Percentiles rank a stretch among this genome's conserved stretches.
These are phyloP conservation scores for Triadica sebifera DNA, from an alignment of 345 rosid genomes.

Conservation along the genomic window DNA sequence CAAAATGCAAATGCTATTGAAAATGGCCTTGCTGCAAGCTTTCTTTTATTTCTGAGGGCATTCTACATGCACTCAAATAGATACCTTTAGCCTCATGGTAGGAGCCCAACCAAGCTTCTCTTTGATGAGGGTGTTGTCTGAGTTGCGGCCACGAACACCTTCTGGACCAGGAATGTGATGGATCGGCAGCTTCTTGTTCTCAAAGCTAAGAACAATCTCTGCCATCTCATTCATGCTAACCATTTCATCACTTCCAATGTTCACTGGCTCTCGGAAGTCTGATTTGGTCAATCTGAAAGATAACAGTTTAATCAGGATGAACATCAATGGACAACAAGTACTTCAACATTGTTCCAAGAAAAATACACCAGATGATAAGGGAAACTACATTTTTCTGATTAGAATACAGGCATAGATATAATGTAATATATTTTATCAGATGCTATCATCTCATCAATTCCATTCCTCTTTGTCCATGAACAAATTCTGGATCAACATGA, in stretches of 20 bases:
- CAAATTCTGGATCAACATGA: not conserved
- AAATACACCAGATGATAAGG: not conserved
- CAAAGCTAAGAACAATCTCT: conserved; percentile 89
- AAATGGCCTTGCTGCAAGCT: not conserved
- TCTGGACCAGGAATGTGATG: conserved; percentile 99
- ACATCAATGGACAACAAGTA: not conserved
- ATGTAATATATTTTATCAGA: not conserved
- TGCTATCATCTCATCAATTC: not conserved
- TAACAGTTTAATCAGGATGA: not conserved
- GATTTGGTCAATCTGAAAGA: conserved; percentile 78
- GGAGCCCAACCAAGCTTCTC: conserved; percentile 99
- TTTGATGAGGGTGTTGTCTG: conserved; percentile 91
- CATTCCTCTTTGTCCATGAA: not conserved
- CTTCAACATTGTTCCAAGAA: not conserved
- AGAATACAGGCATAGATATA: not conserved
- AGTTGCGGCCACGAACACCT: conserved; percentile 99
- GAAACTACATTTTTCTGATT: not conserved
- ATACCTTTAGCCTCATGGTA: conserved; percentile 89
- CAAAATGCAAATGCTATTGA: not conserved
- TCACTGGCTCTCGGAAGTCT: conserved; percentile 96
- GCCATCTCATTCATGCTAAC: conserved; percentile 99
- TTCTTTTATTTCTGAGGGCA: too few species aligned
- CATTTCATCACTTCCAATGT: conserved; percentile 99
- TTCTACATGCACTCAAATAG: not conserved
- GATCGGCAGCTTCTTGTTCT: conserved; percentile 78